Evolutionary conservation across 768 basidiomycete genomes (phyloP), one percentile per base, ranked within the genome.

Genomic region (Mrakia frigida): DNA sequence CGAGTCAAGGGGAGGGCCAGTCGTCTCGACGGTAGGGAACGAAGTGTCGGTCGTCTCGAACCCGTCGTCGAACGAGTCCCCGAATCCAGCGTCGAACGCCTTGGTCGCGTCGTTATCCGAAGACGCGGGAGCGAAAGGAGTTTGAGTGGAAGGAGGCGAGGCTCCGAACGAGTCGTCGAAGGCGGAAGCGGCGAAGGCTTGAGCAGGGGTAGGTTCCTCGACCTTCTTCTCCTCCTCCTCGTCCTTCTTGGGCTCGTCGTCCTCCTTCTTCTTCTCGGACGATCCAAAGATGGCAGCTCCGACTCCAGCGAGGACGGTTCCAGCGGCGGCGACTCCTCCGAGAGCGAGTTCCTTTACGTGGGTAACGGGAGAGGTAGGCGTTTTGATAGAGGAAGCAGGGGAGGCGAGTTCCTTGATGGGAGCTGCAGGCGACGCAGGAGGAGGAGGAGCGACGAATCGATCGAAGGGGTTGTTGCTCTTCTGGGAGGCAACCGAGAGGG

Each of bases 381-480:
- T 35, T 21, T 39, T 28, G 18, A 37, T 37, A 14, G 76, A 35
- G 1, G 74, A 28, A n/a, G 70, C 67, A 46, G 33, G 23, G 10
- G 52, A 70, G 6, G 79, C 81, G 52, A 80, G 74, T 21, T 75
- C 74, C n/a, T 78, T 77, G 23, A 74, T 77, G 33, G 79, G 78
- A 3, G 60, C 59, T 0, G 74, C 74, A 14, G 74, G 69, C 3
- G 35, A 35, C 13, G 70, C 13, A 18, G 69, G 70, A 3, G 72
- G 31, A 28, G 72, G 52, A 11, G 76, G 25, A 3, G 72, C 13
- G 33, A 69, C 85, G 41, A 94, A 82, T 65, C 90, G 86, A 77
- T 92, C 94, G 81, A 98, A 98, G 5, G 94, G 95, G 82, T 98
- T 98, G 81, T 91, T 96, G 80, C 92, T 94, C 85, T 92, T 92